These are phyloP conservation scores for Neoboletus magnificus DNA, from an alignment of 768 basidiomycete species.

Conservation along the genomic window DNA sequence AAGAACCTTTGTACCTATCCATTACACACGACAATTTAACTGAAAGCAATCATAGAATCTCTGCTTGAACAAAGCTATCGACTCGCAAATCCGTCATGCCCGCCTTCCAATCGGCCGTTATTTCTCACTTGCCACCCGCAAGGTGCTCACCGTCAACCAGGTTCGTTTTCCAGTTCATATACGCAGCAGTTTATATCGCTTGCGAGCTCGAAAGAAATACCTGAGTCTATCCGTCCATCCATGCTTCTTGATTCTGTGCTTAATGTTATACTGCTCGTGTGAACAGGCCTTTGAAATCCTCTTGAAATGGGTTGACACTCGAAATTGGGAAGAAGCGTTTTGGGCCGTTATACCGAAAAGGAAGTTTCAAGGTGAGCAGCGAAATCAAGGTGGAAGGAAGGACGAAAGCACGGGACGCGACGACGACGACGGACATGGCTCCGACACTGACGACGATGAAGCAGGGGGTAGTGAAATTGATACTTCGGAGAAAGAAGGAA, in stretches of 20 bases:
- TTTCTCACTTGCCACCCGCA: constrained; percentile 81
- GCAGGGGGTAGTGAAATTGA: background rate
- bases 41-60: constrained; percentile 56
- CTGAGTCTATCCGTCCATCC: background rate
- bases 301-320: constrained; percentile 80
- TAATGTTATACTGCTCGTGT: background rate
- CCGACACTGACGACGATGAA: background rate
- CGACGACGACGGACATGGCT: background rate
- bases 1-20: background rate
- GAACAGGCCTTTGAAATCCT: constrained; percentile 81
- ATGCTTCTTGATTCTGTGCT: background rate
- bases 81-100: constrained; percentile 74
- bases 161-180: constrained; percentile 27
- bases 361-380: constrained; percentile 59
- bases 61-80: constrained; percentile 81
- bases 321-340: constrained; percentile 84
- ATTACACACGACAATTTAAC: constrained; percentile 8
- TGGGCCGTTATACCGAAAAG: constrained; percentile 88
- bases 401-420: background rate
- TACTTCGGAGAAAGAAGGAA: background rate
- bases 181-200: background rate
- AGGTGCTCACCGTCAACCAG: constrained; percentile 97
- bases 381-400: constrained; percentile 10
- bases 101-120: constrained; percentile 94
- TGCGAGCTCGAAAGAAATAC: background rate